A percentile compares a stretch with the other conserved stretches of the same genome.
phyloP scores from a whole-genome alignment of 345 rosid species.

The Sonneratia caseolaris region DNA sequence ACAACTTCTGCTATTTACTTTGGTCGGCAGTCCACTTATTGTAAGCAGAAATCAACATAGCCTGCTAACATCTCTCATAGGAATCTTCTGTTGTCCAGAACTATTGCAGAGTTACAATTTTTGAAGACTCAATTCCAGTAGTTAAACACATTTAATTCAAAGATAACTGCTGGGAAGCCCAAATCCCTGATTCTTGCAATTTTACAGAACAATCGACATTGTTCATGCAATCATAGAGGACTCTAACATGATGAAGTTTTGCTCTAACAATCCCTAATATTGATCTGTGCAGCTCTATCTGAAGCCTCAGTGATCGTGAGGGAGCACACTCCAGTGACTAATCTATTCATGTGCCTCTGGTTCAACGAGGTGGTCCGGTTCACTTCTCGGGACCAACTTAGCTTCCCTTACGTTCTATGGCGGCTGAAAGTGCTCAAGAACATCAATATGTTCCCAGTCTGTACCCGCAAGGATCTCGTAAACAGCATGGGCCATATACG shows the following conservation, averaged over 20 bases:
- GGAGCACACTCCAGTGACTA: slow-evolving; percentile 63
- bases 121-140: background rate
- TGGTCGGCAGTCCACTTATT: background rate
- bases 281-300: slow-evolving; percentile 50
- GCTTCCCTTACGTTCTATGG: slow-evolving; percentile 90
- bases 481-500: slow-evolving; percentile 83
- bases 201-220: background rate
- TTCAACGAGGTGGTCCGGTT: slow-evolving; percentile 85
- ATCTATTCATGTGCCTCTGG: slow-evolving; percentile 86
- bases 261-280: background rate
- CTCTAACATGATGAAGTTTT: background rate
- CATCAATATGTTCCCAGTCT: slow-evolving; percentile 78
- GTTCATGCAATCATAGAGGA: background rate
- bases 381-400: slow-evolving; percentile 92
- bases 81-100: too few species aligned
- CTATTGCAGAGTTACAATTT: background rate
- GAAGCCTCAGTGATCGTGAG: slow-evolving; percentile 92
- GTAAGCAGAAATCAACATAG: background rate
- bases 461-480: slow-evolving; percentile 87
- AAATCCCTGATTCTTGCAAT: background rate
- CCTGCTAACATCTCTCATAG: background rate
- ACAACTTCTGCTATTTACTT: too few species aligned
- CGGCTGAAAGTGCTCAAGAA: slow-evolving; percentile 59
- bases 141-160: background rate
- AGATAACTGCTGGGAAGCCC: background rate